Base-by-base conservation (phyloP, 1,284 basidiomycete species). In the Fomitopsis pinicola region DNA sequence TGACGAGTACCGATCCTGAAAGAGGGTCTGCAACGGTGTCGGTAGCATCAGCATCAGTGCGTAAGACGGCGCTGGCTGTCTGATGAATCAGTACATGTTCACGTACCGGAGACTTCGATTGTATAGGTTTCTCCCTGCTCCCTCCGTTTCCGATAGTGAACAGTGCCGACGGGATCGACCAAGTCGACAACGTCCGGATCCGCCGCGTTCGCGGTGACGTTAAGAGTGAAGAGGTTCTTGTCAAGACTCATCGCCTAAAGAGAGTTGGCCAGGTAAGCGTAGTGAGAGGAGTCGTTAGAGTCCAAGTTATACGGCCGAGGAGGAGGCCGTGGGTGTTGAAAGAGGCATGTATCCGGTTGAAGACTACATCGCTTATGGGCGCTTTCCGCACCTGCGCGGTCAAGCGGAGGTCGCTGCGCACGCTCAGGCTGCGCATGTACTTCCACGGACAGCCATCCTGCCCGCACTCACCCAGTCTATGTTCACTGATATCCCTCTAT, bases 171-270 rank as follows among this genome's bases (percentile, higher is more conserved):
- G 2, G 82, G 78, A 68, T 91, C 89, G 15, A 84, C 76, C 52
- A 93, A 82, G 71, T 93, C 90, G 42, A 87, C 72, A 26, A 88
- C 80, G 65, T 78, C 77, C 19, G 82, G 80, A 63, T 86, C 79
- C 33, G 85, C 80, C 61, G 83, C 73, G 68, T 81, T 82, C 7
- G 83, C 82, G 0, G 80, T 80, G 61, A 92, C 74, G 64, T 81
- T 75, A 57, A 93, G 83, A 3, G 91, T 92, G 75, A 92, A 93
- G 6, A 93, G 78, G 71, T 92, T 92, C 72, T 89, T 82, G 70
- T 91, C 89, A 55, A 92, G 77, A 67, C 87, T 90, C 89, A 91
- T 91, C 56, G 8, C 26, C 30, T 33, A 2, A 33, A 22, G 22
- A 22, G 22, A 22, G 22, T 22, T 33, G 4, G 30, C 8, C 5